Percentiles rank a stretch among this genome's conserved stretches.
Conservation (phyloP, 306 rosid genomes). For the Corylus americana region DNA sequence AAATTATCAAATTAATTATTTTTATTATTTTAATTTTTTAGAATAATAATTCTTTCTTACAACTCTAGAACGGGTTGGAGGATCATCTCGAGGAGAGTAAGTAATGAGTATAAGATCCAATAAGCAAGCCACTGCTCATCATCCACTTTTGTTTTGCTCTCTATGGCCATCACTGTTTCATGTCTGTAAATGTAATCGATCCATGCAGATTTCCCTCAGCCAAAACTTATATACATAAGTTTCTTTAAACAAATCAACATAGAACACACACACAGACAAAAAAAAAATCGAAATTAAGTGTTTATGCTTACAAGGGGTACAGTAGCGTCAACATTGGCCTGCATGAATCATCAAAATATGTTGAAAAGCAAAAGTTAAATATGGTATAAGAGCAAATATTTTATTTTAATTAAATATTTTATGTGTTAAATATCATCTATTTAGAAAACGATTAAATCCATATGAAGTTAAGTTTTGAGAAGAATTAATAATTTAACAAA, state of each 20-base stretch:
- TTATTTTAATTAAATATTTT: too few relatives aligned
- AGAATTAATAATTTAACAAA: too few relatives aligned
- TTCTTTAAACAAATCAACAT: too few relatives aligned
- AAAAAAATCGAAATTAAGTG: background rate
- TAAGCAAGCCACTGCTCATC: slow-evolving; percentile 94
- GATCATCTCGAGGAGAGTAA: slow-evolving; percentile 82
- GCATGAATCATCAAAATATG: slow-evolving; percentile 2
- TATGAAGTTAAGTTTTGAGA: too few relatives aligned
- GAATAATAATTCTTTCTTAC: slow-evolving; percentile 24
- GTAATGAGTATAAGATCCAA: slow-evolving; percentile 85
- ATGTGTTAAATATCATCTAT: too few relatives aligned
- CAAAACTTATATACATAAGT: background rate
- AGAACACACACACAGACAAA: background rate
- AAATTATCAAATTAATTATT: background rate
- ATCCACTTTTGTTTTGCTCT: slow-evolving; percentile 67
- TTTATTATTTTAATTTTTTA: too few relatives aligned
- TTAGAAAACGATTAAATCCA: too few relatives aligned
- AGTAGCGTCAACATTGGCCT: slow-evolving; percentile 69
- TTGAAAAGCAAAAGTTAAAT: too few relatives aligned
- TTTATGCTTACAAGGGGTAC: slow-evolving; percentile 78
- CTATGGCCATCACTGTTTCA: slow-evolving; percentile 83
- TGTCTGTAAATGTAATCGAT: slow-evolving; percentile 33
- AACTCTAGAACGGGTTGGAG: slow-evolving; percentile 58
- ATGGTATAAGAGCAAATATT: too few relatives aligned
- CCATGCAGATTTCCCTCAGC: too few relatives aligned